A percentile compares a stretch with the other conserved stretches of the same genome.
Conservation (phyloP, 2,329 filamentous ascomycete species). For the Trichoderma semiorbis region DNA sequence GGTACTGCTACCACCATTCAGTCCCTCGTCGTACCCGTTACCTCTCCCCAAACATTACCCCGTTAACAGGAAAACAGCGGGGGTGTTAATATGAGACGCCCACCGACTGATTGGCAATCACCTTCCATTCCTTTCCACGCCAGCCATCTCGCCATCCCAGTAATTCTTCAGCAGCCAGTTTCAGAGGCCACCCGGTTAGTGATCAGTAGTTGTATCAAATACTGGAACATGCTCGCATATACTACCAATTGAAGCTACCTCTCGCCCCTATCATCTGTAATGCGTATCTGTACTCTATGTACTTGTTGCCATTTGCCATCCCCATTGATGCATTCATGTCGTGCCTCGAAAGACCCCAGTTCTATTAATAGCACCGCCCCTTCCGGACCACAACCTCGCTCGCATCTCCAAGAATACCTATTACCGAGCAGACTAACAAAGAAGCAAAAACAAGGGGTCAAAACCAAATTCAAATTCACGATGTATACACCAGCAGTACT, state of each 20-base stretch:
- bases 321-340: neutral
- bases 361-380: constrained; percentile 3
- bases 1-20: neutral
- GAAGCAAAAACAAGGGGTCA: neutral
- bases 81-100: constrained; percentile 16
- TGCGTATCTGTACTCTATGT: neutral
- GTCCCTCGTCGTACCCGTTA: neutral
- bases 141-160: neutral
- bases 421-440: neutral
- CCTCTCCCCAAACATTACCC: neutral
- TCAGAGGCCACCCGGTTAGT: neutral
- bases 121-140: constrained; percentile 16
- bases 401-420: neutral
- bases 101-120: constrained; percentile 10
- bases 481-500: neutral
- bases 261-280: neutral
- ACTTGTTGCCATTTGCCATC: too few relatives aligned
- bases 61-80: neutral
- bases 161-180: neutral
- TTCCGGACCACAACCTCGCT: neutral
- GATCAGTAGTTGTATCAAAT: neutral
- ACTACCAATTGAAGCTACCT: neutral
- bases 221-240: neutral
- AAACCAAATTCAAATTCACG: too few relatives aligned
- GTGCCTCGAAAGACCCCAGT: neutral